Conservation (phyloP, 768 basidiomycete species). For the Serendipita vermifera region DNA sequence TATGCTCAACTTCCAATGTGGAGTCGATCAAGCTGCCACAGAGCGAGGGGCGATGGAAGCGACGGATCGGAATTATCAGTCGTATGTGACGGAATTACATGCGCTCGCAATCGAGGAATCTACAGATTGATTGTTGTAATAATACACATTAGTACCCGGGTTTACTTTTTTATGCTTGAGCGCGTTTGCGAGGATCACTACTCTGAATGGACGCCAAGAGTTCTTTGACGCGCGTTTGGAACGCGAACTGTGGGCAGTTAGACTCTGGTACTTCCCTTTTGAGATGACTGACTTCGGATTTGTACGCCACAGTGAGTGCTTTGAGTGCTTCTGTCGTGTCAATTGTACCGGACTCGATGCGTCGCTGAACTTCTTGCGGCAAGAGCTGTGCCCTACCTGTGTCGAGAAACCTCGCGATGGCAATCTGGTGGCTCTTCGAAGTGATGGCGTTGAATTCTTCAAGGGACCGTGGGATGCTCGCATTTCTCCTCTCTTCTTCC, state of each 20-base stretch:
- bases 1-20: constrained; percentile 82
- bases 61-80: constrained; percentile 60
- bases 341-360: neutral
- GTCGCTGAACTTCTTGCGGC: too few relatives aligned
- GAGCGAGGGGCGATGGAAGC: constrained; percentile 41
- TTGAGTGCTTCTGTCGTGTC: neutral
- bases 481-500: neutral
- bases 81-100: constrained; percentile 84
- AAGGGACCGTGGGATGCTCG: neutral
- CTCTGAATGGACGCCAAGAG: neutral
- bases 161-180: neutral
- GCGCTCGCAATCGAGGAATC: constrained; percentile 23
- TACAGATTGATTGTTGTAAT: constrained; percentile 3
- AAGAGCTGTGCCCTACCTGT: too few relatives aligned
- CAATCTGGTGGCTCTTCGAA: neutral
- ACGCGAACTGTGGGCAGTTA: too few relatives aligned
- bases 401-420: neutral
- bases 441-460: neutral
- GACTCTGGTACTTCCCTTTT: too few relatives aligned
- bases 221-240: too few relatives aligned
- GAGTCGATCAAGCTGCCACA: constrained; percentile 50
- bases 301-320: neutral
- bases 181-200: constrained; percentile 7
- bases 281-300: neutral
- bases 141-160: neutral